Base-by-base conservation (phyloP, 192 early-diverging fungal genomes). In the Chytriomyces sp. region DNA sequence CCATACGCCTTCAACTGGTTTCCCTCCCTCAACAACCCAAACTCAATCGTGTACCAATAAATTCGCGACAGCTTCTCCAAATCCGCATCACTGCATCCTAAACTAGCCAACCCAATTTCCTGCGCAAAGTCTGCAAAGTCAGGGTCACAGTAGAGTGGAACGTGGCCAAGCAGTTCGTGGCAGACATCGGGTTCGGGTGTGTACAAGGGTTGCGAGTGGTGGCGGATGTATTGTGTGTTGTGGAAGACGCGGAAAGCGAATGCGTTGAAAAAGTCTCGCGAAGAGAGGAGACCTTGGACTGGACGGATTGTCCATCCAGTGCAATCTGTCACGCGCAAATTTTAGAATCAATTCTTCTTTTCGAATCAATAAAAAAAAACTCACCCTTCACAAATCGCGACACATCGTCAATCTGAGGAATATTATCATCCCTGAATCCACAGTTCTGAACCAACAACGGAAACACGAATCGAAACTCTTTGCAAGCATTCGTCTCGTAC, bases 171-270 rank as follows among this genome's bases (percentile, higher is more conserved):
- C 16, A 97, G 86, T 83, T 98, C 97, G 79, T 98, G 97, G 85
- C 97, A 98, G 68, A 95, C 89, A 82, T 98, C 97, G 61, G 87
- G 87, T 81, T 96, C 96, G 24, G 96, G 96, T 5, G 96, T 98
- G 80, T 96, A 98, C 53, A 94, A 85, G 20, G 97, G 97, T 57
- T 87, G 86, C 6, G 94, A 94, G 81, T 92, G 90, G 80, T 98
- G 97, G 44, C 97, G 93, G 81, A 98, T 95, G 82, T 98, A 98
- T 85, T 98, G 97, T 9, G 97, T 98, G 53, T 91, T 93, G 83
- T 96, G 94, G 88, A 98, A 98, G 6, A 98, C 95, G 62, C 97
- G 91, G 88, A 98, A 98, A 5, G 95, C 97, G 81, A 98, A 89
- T 35, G 92, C 93, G 81, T 98, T 98, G 77, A 98, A 83, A 78